Conservation (phyloP, 1,284 basidiomycete genomes). For the Puccinia horiana region DNA sequence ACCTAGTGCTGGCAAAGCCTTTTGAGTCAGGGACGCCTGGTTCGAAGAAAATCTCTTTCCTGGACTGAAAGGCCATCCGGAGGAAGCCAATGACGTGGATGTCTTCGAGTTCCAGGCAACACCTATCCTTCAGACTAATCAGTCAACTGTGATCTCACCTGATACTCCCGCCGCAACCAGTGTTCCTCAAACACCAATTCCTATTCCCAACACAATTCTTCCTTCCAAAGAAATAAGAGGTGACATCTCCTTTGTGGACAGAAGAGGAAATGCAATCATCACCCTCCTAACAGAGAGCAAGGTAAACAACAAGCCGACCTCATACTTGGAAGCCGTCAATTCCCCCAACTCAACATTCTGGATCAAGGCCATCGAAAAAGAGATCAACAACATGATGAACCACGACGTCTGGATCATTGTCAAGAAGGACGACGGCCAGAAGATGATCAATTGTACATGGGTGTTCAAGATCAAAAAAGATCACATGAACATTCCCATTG, state of each 20-base stretch:
- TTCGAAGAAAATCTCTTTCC: not conserved
- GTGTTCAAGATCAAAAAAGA: too few species aligned
- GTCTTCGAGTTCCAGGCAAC: not conserved
- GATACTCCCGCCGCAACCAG: not conserved
- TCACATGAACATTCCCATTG: too few species aligned
- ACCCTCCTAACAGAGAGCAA: not conserved
- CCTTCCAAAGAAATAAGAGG: not conserved
- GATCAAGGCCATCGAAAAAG: not conserved
- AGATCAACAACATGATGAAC: not conserved
- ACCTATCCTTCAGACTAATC: not conserved
- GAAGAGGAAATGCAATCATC: not conserved
- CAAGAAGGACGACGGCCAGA: not conserved
- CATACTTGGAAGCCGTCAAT: not conserved
- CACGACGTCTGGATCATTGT: constrained; percentile 2
- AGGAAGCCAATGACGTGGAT: not conserved
- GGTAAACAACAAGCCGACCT: not conserved
- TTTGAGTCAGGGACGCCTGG: not conserved
- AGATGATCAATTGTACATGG: constrained; percentile 10
- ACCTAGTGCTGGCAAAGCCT: not conserved
- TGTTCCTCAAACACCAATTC: not conserved
- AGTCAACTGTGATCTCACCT: too few species aligned
- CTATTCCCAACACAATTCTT: not conserved
- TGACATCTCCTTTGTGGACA: not conserved
- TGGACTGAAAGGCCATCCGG: not conserved
- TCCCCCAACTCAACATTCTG: not conserved